These are phyloP conservation scores for Pestalotiopsis sp. DNA, from an alignment of 2,329 filamentous ascomycete genomes.

Conservation along the genomic window DNA sequence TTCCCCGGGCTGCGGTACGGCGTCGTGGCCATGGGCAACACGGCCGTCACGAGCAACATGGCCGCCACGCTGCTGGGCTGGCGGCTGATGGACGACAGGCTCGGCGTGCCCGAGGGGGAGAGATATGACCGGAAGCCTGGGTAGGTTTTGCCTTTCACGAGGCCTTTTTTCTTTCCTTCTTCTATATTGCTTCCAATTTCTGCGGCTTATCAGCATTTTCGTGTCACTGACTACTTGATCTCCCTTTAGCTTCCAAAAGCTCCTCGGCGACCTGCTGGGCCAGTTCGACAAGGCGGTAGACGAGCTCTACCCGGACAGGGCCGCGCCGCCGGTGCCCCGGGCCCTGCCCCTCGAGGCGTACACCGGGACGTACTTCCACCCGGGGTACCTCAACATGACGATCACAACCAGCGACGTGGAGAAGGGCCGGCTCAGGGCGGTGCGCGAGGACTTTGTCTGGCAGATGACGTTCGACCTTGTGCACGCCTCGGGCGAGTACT, in stretches of 20 bases:
- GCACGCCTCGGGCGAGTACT: constrained; percentile 39
- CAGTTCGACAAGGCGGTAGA: constrained; percentile 35
- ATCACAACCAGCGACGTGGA: constrained; percentile 19
- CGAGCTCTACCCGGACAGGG: constrained; percentile 39
- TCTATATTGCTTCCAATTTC: too few species aligned
- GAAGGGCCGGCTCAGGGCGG: constrained; percentile 23
- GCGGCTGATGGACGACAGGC: constrained; percentile 42
- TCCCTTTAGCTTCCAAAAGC: constrained; percentile 21
- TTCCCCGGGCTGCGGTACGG: constrained; percentile 46
- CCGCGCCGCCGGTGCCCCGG: constrained; percentile 35
- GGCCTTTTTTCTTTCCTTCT: too few species aligned
- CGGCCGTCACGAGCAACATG: constrained; percentile 39
- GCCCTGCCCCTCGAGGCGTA: constrained; percentile 37
- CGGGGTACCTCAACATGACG: constrained; percentile 42
- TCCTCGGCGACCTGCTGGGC: constrained; percentile 19
- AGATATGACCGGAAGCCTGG: constrained; percentile 38
- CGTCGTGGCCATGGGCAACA: constrained; percentile 47
- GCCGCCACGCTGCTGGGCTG: constrained; percentile 36
- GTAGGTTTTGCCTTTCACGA: constrained; percentile 25
- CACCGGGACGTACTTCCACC: constrained; percentile 46
- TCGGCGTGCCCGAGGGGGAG: constrained; percentile 35
- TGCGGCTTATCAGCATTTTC: neutral
- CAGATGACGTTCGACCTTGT: constrained; percentile 32
- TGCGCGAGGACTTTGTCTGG: constrained; percentile 34
- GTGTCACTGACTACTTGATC: neutral